Base-by-base conservation (phyloP, 768 basidiomycete species). In the Leccinellum rugosiceps region DNA sequence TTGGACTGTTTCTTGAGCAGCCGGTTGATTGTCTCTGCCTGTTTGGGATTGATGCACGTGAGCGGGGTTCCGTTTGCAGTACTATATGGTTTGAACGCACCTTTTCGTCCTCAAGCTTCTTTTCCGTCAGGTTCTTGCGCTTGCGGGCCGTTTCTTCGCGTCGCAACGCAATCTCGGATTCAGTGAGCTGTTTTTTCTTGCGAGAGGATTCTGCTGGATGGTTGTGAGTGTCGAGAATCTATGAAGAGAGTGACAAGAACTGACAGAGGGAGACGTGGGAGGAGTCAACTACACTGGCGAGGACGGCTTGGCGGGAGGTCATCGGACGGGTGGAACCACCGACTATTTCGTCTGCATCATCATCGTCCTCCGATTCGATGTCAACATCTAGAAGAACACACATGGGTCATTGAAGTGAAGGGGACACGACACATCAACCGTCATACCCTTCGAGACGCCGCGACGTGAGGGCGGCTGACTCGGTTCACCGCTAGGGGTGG, bases 21-120 rank as follows among this genome's bases (percentile, higher is more conserved):
- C 26, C 92, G 86, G 64, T 93, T 93, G 70, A 94, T 94, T 0
- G 92, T 94, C 65, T 94, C 92, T 23, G 84, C 84, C 89, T 92
- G 63, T 19, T 31, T 43, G 21, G 31, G 34, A 34, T 25, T 17
- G n/a, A 9, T 19, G 15, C 7, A 17, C 28, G 15, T 55, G n/a
- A 56, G 34, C 28, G 11, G 14, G 6, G 17, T 6, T 13, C 8
- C 17, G 10, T 28, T 48, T 10, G 7, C 10, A 49, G 19, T 26
- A 3, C n/a, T n/a, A n/a, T n/a, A n/a, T 49, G 1, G 10, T 14
- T 10, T 3, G 5, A 14, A 62, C 68, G 52, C 54, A 86, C 91
- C 83, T 90, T 92, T 72, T 59, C 58, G 41, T 59, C 58, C 10
- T 59, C 56, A 41, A 59, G 58, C 19, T 59, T 59, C 56, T 58